These are phyloP conservation scores for Calonectria ilicicola DNA, from an alignment of 2,329 filamentous ascomycete genomes.

Conservation along the genomic window DNA sequence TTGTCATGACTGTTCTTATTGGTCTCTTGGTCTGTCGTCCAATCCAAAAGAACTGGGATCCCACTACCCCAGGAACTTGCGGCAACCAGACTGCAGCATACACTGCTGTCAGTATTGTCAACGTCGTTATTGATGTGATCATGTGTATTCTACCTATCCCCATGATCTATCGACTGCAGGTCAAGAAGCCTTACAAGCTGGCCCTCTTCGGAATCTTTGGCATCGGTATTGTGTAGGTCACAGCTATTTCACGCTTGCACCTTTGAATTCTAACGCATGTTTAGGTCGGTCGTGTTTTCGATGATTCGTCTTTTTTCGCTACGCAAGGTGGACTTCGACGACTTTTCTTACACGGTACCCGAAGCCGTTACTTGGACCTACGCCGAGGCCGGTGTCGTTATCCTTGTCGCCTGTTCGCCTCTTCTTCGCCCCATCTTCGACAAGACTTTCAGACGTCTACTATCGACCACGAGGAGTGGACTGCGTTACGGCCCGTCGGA, in stretches of 20 bases:
- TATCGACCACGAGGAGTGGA: constrained; percentile 20
- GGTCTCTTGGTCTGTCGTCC: constrained; percentile 43
- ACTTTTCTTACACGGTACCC: constrained; percentile 39
- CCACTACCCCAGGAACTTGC: constrained; percentile 47
- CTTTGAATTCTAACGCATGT: neutral
- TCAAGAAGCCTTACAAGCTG: constrained; percentile 46
- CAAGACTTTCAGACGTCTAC: constrained; percentile 33
- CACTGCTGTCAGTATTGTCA: constrained; percentile 54
- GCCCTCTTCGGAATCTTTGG: constrained; percentile 45
- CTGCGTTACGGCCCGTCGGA: constrained; percentile 1
- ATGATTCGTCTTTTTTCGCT: constrained; percentile 37
- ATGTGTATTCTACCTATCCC: constrained; percentile 54
- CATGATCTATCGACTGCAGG: constrained; percentile 52
- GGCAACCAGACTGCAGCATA: constrained; percentile 52
- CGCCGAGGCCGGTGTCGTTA: constrained; percentile 39
- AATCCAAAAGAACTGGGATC: constrained; percentile 42
- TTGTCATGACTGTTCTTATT: constrained; percentile 40
- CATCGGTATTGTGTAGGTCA: constrained; percentile 42
- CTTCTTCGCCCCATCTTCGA: constrained; percentile 41
- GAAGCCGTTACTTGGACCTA: constrained; percentile 39
- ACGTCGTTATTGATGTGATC: constrained; percentile 52
- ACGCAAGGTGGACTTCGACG: constrained; percentile 34
- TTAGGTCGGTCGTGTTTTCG: constrained; percentile 47
- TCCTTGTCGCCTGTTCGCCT: constrained; percentile 41
- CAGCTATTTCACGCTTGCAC: neutral